Evolutionary conservation across 345 rosid genomes (phyloP), one percentile per base, ranked within the genome.

Genomic region (Jatropha curcas): DNA sequence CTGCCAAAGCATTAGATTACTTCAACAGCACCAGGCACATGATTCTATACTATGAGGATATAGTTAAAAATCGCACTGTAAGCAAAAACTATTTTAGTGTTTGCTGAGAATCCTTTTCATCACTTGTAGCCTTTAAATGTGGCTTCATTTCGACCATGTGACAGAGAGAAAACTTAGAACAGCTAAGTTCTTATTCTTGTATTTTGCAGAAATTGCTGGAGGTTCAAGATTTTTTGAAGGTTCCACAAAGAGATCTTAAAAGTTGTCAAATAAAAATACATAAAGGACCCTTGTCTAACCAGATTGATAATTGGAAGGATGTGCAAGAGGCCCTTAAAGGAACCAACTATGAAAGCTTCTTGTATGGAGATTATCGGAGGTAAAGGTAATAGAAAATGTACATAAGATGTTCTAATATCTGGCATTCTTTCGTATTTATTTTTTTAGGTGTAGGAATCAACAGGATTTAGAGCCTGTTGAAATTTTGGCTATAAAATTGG

Each of bases 191-290:
- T 41, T 3, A 14, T 48, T 31, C 51, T 25, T 5, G 20, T 24
- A 35, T 43, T 19, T 30, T 78, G 81, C 88, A 95, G 99, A 93
- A 85, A 81, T 76, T 93, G 76, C 82, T 50, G 0, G 97, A 91
- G 30, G 89, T 92, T 61, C 92, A 84, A 74, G 92, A 91, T 72
- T 95, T 95, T 81, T 85, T 95, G 24, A 91, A 87, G 85, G 98
- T 93, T 45, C 98, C 99, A 0, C 84, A 48, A 43, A 84, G 77
- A 60, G 78, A 88, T 10, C 82, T 95, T 70, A 87, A 74, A 76
- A 95, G 99, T 67, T 85, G 98, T 16, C 99, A 95, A 80, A 97
- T 95, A 72, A 95, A 90, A 81, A 95, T 95, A 82, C 99, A 95
- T 82, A 89, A 88, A 61, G 98, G 98, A 43, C 69, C 90, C 0